phyloP scores from a whole-genome alignment of 768 basidiomycete genomes.

The Cystofilobasidium macerans region DNA sequence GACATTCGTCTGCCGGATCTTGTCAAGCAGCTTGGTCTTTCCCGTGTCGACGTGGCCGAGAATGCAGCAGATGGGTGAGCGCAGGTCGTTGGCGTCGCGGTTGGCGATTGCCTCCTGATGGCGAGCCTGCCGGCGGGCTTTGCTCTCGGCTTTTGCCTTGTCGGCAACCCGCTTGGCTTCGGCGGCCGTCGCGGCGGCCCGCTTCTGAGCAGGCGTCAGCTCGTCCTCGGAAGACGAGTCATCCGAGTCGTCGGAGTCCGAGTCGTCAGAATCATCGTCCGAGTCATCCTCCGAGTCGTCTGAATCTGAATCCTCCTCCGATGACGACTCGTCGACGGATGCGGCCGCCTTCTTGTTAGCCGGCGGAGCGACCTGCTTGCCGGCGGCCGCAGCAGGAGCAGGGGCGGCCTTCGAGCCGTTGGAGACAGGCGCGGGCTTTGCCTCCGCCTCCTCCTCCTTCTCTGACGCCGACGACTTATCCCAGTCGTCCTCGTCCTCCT shows the following conservation, averaged over 20 bases:
- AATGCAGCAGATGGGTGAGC: conserved; percentile 97
- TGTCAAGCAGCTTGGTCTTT: conserved; percentile 94
- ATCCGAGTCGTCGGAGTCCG: conserved; percentile 32
- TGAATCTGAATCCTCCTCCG: conserved; percentile 41
- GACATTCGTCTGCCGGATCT: conserved; percentile 99
- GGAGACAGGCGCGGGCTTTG: conserved; percentile 34
- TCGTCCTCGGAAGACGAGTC: conserved; percentile 33
- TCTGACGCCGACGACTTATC: conserved; percentile 48
- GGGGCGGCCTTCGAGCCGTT: conserved; percentile 27
- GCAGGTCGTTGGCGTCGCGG: conserved; percentile 74
- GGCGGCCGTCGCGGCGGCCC: conserved; percentile 60
- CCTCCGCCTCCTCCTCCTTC: conserved; percentile 55
- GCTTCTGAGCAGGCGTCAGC: conserved; percentile 55
- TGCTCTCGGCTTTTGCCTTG: conserved; percentile 29
- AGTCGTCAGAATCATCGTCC: conserved; percentile 29
- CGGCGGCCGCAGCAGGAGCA: conserved; percentile 25
- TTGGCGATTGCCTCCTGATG: conserved; percentile 77
- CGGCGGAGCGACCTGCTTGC: conserved; percentile 27
- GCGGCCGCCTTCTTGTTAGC: conserved; percentile 38
- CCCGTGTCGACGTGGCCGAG: conserved; percentile 98
- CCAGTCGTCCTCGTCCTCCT: conserved; percentile 45
- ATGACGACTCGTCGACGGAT: conserved; percentile 42
- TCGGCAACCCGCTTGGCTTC: conserved; percentile 48
- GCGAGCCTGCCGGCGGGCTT: conserved; percentile 51
- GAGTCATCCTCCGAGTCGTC: conserved; percentile 37